These are phyloP conservation scores for Raddia guianensis DNA, from an alignment of 176 grass and related monocot species.

Conservation along the genomic window DNA sequence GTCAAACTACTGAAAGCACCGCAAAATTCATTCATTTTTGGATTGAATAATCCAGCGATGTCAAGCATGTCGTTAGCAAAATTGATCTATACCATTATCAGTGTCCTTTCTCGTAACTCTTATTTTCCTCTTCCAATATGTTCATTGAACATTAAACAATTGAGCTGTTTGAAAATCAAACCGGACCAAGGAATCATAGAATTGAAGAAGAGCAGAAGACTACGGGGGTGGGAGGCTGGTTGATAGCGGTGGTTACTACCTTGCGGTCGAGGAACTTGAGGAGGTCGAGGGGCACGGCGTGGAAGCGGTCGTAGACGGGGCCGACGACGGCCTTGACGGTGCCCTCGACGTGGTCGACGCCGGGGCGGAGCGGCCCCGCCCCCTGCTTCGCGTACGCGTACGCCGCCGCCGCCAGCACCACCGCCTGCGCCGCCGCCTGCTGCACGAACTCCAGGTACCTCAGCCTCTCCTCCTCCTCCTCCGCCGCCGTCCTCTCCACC, in stretches of 20 bases:
- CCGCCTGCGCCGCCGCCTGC: slow-evolving; percentile 62
- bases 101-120: no score
- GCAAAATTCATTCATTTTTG: no score
- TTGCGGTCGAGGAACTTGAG: slow-evolving; percentile 84
- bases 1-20: not conserved
- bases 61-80: no score
- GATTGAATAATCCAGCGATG: not conserved
- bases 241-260: slow-evolving; percentile 43
- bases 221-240: no score
- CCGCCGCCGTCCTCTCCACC: slow-evolving; percentile 41
- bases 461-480: slow-evolving; percentile 67
- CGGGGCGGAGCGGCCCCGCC: slow-evolving; percentile 76
- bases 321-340: slow-evolving; percentile 78
- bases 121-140: no score
- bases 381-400: slow-evolving; percentile 78
- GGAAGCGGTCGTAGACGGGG: slow-evolving; percentile 71
- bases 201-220: not conserved
- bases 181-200: not conserved
- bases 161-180: not conserved
- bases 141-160: not conserved
- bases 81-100: no score
- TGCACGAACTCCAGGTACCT: slow-evolving; percentile 85
- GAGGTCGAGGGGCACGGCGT: slow-evolving; percentile 61
- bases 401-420: slow-evolving; percentile 57
- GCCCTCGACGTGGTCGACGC: slow-evolving; percentile 73